Evolutionary conservation across 2,329 filamentous ascomycete species (phyloP).

Genomic region (Epichloe scottii): DNA sequence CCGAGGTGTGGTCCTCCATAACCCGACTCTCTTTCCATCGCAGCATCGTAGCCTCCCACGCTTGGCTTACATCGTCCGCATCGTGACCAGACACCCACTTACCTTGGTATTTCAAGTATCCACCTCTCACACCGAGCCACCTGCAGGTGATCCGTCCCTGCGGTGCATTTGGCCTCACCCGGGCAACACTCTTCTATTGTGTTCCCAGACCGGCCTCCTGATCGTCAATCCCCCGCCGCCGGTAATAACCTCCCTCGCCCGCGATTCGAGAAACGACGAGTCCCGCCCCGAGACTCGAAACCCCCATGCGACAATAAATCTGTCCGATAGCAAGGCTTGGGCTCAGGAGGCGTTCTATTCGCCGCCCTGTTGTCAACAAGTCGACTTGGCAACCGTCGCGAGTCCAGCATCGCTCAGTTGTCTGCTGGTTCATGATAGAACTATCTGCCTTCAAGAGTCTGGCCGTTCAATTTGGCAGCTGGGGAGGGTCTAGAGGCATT

Average conservation of each 20-base stretch:
- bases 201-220: not conserved
- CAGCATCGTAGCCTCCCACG: not conserved
- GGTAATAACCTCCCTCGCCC: not conserved
- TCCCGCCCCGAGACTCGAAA: not conserved
- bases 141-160: not conserved
- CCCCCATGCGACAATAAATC: slow-evolving; percentile 22
- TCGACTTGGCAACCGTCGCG: slow-evolving; percentile 10
- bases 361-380: slow-evolving; percentile 13
- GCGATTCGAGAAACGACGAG: not conserved
- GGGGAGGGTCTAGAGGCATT: slow-evolving; percentile 19
- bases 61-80: not conserved
- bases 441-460: slow-evolving; percentile 1
- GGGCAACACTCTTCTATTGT: not conserved
- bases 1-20: not conserved
- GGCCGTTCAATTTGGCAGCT: slow-evolving; percentile 14
- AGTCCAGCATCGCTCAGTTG: slow-evolving; percentile 14
- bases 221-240: not conserved
- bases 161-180: not conserved
- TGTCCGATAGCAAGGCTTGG: slow-evolving; percentile 11
- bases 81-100: not conserved
- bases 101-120: not conserved
- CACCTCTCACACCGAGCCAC: not conserved
- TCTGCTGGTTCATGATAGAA: slow-evolving; percentile 17
- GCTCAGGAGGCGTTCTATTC: slow-evolving; percentile 21
- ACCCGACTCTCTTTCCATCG: not conserved